A percentile compares a stretch with the other conserved stretches of the same genome.
These are phyloP conservation scores for Aspergillus thermomutatus DNA, from an alignment of 2,329 filamentous ascomycete species.

Conservation along the genomic window DNA sequence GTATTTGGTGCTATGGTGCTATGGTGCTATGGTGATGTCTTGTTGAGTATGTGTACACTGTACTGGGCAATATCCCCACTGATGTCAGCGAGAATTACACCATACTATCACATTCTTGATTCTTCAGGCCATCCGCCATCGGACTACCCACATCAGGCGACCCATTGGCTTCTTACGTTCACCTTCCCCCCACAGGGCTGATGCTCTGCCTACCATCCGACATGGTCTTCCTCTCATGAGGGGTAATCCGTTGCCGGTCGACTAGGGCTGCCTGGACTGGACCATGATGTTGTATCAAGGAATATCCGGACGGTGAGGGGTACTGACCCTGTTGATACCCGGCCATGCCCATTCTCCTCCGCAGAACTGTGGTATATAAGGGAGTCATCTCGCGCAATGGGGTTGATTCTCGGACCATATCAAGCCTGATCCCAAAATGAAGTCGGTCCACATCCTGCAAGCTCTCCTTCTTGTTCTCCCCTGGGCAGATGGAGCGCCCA, in stretches of 20 bases:
- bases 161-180: neutral
- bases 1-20: neutral
- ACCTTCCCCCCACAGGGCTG: neutral
- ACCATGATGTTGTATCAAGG: no score
- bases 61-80: neutral
- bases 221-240: neutral
- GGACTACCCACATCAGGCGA: no score
- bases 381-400: neutral
- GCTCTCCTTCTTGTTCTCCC: slow-evolving; percentile 9
- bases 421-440: neutral
- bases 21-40: neutral
- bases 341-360: neutral
- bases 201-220: neutral
- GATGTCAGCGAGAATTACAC: no score
- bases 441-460: neutral
- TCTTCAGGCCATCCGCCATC: neutral
- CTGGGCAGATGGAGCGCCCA: slow-evolving; percentile 20
- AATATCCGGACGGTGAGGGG: neutral
- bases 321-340: no score
- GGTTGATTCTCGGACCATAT: neutral
- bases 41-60: neutral
- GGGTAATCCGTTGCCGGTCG: neutral
- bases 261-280: no score
- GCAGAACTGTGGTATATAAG: neutral
- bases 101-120: neutral